phyloP scores from a whole-genome alignment of 225 moss, liverwort and hornwort genomes.

The Sphagnum tenellum region DNA sequence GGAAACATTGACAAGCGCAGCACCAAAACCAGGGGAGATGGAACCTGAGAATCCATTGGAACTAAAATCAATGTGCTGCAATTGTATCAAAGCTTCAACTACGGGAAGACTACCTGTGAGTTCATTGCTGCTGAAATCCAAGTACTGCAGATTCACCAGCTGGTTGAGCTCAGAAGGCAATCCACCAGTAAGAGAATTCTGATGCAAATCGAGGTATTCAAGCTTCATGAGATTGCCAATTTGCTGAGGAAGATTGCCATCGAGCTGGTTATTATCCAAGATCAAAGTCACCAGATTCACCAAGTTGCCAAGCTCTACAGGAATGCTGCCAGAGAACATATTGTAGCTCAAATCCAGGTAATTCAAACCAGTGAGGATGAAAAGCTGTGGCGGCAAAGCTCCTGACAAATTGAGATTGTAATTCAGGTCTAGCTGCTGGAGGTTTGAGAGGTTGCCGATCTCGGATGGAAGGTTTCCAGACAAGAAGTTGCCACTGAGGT shows the following conservation, averaged over 20 bases:
- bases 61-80: conserved; percentile 17
- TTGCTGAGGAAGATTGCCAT: conserved; percentile 44
- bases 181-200: conserved; percentile 34
- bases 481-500: conserved; percentile 17
- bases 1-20: conserved; percentile 24
- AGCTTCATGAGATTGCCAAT: conserved; percentile 36
- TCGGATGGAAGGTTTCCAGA: conserved; percentile 33
- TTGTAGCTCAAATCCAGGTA: conserved; percentile 59
- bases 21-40: conserved; percentile 37
- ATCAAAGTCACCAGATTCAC: conserved; percentile 28
- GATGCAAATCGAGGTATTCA: conserved; percentile 30
- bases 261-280: conserved; percentile 43
- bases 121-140: conserved; percentile 32
- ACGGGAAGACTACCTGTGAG: conserved; percentile 36
- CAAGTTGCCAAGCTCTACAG: conserved; percentile 34
- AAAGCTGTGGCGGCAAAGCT: conserved; percentile 9
- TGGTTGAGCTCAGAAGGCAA: conserved; percentile 34
- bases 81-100: conserved; percentile 8
- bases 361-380: conserved; percentile 24
- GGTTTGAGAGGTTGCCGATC: conserved; percentile 20
- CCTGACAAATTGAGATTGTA: conserved; percentile 10
- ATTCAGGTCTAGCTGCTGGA: conserved; percentile 31
- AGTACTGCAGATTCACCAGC: conserved; percentile 19
- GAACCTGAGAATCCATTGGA: conserved; percentile 27
- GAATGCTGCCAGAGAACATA: conserved; percentile 22